phyloP scores from a whole-genome alignment of 2,329 filamentous ascomycete genomes.

The Teratosphaeriaceae sp. region DNA sequence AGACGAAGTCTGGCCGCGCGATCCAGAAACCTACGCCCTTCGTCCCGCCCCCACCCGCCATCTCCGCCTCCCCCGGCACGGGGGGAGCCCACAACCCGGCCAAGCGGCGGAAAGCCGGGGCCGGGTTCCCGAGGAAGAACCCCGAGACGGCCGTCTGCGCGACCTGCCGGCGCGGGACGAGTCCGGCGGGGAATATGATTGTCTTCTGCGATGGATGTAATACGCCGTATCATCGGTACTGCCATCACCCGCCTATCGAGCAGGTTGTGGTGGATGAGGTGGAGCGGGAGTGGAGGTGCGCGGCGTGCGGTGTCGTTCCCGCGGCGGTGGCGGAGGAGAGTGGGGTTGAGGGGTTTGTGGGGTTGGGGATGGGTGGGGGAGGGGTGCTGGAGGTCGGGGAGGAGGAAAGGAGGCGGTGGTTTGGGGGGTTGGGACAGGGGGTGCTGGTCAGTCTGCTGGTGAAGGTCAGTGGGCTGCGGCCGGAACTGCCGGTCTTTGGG shows the following conservation, averaged over 20 bases:
- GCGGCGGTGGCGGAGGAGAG: conserved; percentile 36
- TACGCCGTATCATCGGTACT: conserved; percentile 72
- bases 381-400: conserved; percentile 32
- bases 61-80: too few relatives aligned
- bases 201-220: conserved; percentile 83
- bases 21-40: conserved; percentile 60
- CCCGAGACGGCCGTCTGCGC: conserved; percentile 59
- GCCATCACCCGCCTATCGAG: conserved; percentile 69
- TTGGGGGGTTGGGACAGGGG: conserved; percentile 53
- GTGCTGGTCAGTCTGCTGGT: conserved; percentile 61
- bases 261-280: conserved; percentile 60
- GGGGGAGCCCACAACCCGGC: too few relatives aligned
- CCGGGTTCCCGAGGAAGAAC: too few relatives aligned
- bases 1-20: conserved; percentile 69
- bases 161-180: conserved; percentile 64
- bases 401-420: conserved; percentile 45
- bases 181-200: conserved; percentile 68
- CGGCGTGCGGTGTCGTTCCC: conserved; percentile 47
- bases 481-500: conserved; percentile 61
- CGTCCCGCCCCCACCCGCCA: conserved; percentile 48
- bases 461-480: conserved; percentile 53
- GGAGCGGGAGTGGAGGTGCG: conserved; percentile 66
- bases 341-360: conserved; percentile 34
- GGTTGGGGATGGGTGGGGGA: too few relatives aligned
- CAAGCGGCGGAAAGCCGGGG: too few relatives aligned